Evolutionary conservation across 129 eudicot species (phyloP).

Genomic region (Chrysanthemum makinoi): DNA sequence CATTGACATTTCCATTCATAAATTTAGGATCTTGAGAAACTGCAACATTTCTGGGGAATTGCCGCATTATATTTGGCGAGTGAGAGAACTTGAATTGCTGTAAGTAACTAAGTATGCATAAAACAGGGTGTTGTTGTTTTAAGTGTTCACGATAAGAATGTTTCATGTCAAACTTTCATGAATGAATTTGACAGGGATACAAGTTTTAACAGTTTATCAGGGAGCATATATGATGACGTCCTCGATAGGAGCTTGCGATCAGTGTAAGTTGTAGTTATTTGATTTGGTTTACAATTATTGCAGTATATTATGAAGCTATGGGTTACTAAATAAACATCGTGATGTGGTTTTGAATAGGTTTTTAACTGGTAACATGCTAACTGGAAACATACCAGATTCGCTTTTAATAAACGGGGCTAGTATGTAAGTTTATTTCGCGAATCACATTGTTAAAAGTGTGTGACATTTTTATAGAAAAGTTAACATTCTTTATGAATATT

Average conservation of each 20-base stretch:
- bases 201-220: conserved; percentile 69
- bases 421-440: conserved; percentile 48
- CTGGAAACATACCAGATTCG: conserved; percentile 65
- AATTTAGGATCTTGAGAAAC: conserved; percentile 72
- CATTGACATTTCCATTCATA: conserved; percentile 18
- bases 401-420: conserved; percentile 68
- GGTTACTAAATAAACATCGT: conserved; percentile 6
- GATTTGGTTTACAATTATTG: not conserved
- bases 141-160: not conserved
- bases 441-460: not conserved
- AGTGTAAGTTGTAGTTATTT: conserved; percentile 43
- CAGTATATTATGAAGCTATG: not conserved
- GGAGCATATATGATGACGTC: conserved; percentile 55
- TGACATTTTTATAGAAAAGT: not conserved
- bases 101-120: conserved; percentile 37
- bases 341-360: conserved; percentile 45
- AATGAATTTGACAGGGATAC: conserved; percentile 54
- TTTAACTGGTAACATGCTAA: conserved; percentile 66
- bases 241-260: conserved; percentile 56
- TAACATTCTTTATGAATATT: conserved; percentile 9
- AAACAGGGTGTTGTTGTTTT: not conserved
- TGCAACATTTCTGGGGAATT: conserved; percentile 68
- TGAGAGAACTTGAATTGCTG: conserved; percentile 50
- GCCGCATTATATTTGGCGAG: conserved; percentile 65
- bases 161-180: conserved; percentile 5